phyloP scores from a whole-genome alignment of 768 basidiomycete genomes.

The Termitomyces sp. region DNA sequence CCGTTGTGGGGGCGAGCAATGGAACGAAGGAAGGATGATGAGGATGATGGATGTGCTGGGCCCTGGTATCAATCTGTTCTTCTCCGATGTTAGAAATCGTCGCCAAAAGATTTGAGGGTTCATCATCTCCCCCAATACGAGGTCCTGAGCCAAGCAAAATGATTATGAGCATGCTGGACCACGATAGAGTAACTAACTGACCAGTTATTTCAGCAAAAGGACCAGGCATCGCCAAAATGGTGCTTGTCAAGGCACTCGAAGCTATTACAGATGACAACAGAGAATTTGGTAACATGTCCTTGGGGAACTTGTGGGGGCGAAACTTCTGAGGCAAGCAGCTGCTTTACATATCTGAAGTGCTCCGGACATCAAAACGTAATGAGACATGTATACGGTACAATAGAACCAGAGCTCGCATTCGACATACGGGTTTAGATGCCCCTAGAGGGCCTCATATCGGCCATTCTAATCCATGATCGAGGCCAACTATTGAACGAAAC shows the following conservation, averaged over 20 bases:
- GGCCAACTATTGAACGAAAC: background rate
- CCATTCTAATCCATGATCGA: background rate
- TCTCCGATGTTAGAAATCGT: background rate
- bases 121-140: background rate
- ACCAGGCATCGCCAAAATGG: background rate
- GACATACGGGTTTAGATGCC: background rate
- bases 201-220: background rate
- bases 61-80: background rate
- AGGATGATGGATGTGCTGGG: slow-evolving; percentile 8
- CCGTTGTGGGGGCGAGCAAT: slow-evolving; percentile 29
- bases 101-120: background rate
- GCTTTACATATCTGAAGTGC: background rate
- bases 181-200: background rate
- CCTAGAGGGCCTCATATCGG: background rate
- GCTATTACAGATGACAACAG: background rate
- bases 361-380: background rate
- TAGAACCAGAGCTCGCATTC: background rate
- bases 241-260: background rate
- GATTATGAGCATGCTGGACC: background rate
- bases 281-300: background rate
- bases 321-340: too few relatives aligned
- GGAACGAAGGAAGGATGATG: slow-evolving; percentile 29
- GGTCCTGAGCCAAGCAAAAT: background rate
- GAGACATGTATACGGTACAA: background rate
- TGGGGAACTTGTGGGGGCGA: background rate